Evolutionary conservation across 1,284 basidiomycete species (phyloP), one percentile per base, ranked within the genome.

Genomic region (Mycosarcoma mackinlayi): DNA sequence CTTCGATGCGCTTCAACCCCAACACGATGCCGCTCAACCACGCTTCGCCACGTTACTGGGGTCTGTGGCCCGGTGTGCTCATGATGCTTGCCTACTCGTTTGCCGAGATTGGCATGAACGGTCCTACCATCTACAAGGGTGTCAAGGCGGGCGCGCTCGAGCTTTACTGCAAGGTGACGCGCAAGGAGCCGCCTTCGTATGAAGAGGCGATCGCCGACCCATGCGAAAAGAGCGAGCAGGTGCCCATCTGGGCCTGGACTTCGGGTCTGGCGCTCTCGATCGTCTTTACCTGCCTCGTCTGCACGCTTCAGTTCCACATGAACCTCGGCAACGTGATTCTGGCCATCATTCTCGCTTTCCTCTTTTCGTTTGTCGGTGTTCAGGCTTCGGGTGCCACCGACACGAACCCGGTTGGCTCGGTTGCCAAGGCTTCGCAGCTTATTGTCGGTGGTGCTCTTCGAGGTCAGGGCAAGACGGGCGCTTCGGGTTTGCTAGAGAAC

Each of bases 291-390:
- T 86, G 86, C 75, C 84, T 87, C 11, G 87, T 90, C 27, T 77
- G 72, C 55, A 38, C 47, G 23, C 41, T 76, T 7, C 72, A 81
- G 73, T 76, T 78, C 72, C 52, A 76, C 62, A 76, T 80, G 58
- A 77, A 77, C 65, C 64, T 76, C 11, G 79, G 81, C 31, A 72
- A 79, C 60, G 70, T 75, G 38, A 75, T 89, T 67, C 85, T 90
- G 46, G 77, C 80, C 48, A 71, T 84, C 55, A 45, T 83, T 57
- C 71, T 83, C 19, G 88, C 87, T 42, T 89, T 89, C 84, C 52
- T 89, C 46, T 89, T 89, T 84, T 89, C 88, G 30, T 89, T 89
- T 84, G 87, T 90, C 69, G 88, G 87, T 51, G 87, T 89, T 16
- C 88, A 89, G 58, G 63, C 65, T 30, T 61, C 60, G 6, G 77